phyloP scores from a whole-genome alignment of 1,139 yeast genomes.

The Pichia sp. region DNA sequence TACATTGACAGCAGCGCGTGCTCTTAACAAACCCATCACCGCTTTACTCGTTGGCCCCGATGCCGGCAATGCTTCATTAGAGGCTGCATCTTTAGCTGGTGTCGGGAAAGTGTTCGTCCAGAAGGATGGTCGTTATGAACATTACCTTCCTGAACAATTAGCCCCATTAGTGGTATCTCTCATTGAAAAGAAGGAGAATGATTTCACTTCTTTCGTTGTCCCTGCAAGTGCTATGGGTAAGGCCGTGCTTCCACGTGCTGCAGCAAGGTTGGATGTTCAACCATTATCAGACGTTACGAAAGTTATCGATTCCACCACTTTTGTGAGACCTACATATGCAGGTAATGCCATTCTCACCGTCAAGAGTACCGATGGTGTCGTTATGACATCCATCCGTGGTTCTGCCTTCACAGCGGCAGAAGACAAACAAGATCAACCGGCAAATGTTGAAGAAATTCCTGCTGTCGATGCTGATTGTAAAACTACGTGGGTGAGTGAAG shows the following conservation, averaged over 20 bases:
- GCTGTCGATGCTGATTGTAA: conserved; percentile 31
- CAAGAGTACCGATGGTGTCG: conserved; percentile 55
- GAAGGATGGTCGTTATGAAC: conserved; percentile 42
- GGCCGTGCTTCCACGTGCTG: conserved; percentile 78
- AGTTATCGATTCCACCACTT: conserved; percentile 56
- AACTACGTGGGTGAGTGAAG: conserved; percentile 63
- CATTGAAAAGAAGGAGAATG: conserved; percentile 37
- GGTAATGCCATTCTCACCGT: conserved; percentile 91
- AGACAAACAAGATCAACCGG: conserved; percentile 31
- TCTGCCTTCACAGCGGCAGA: conserved; percentile 71
- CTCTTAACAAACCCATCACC: conserved; percentile 56
- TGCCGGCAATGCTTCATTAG: conserved; percentile 34
- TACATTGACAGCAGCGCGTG: conserved; percentile 56
- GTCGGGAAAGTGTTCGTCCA: conserved; percentile 45
- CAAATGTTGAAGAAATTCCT: conserved; percentile 42
- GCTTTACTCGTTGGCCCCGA: conserved; percentile 55
- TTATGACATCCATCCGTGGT: conserved; percentile 71
- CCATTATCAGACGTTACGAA: conserved; percentile 78
- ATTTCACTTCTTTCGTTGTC: conserved; percentile 65
- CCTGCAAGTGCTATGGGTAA: conserved; percentile 87
- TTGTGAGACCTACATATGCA: conserved; percentile 91
- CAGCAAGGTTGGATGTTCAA: conserved; percentile 78
- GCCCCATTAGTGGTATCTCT: conserved; percentile 49
- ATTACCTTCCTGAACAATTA: conserved; percentile 58
- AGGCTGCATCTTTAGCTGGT: conserved; percentile 34